Evolutionary conservation across 495 filamentous ascomycete genomes (phyloP).

Genomic region (Penicillium salamii): DNA sequence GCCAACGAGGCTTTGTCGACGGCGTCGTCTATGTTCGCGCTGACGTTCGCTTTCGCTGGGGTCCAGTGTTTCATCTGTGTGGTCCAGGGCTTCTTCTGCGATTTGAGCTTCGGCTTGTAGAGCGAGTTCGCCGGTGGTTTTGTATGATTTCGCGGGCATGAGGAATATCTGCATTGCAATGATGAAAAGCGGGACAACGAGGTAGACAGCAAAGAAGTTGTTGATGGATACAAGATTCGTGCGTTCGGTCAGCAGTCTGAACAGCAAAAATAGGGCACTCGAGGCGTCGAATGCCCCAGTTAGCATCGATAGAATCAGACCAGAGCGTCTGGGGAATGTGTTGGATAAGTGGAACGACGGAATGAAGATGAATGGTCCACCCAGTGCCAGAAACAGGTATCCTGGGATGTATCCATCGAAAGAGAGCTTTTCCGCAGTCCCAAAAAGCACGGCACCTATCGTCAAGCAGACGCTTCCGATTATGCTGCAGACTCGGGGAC

Average conservation of each 20-base stretch:
- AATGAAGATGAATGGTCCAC: conserved; percentile 89
- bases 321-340: conserved; percentile 81
- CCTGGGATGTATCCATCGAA: conserved; percentile 75
- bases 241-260: conserved; percentile 69
- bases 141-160: conserved; percentile 81
- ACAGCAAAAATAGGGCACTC: conserved; percentile 84
- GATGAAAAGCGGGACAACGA: conserved; percentile 71
- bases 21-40: conserved; percentile 59
- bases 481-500: conserved; percentile 72
- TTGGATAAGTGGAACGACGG: conserved; percentile 92
- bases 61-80: conserved; percentile 52
- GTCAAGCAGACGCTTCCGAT: conserved; percentile 68
- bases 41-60: conserved; percentile 55
- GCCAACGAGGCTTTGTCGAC: conserved; percentile 63
- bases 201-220: conserved; percentile 74
- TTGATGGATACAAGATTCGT: conserved; percentile 61
- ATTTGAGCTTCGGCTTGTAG: conserved; percentile 61
- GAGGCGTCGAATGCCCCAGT: conserved; percentile 90
- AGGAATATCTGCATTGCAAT: conserved; percentile 65
- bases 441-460: conserved; percentile 67
- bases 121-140: conserved; percentile 81
- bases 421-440: conserved; percentile 58
- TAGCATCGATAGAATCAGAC: conserved; percentile 77
- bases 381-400: conserved; percentile 79
- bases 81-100: conserved; percentile 50